phyloP scores from a whole-genome alignment of 805 yeast species.

The Metschnikowia arizonensis region DNA sequence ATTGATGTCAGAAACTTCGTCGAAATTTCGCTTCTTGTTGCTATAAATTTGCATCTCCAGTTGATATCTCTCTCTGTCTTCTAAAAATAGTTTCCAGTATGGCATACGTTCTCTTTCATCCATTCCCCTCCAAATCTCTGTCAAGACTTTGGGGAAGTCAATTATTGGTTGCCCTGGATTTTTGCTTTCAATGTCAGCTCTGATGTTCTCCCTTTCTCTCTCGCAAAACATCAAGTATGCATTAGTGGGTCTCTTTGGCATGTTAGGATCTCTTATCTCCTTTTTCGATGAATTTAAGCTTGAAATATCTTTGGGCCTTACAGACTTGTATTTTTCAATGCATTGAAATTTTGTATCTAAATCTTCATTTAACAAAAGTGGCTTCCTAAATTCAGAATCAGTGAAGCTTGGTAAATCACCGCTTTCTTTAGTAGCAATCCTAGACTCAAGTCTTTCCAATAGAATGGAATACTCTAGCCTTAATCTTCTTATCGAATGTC shows the following conservation, averaged over 20 bases:
- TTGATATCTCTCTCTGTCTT: conserved; percentile 71
- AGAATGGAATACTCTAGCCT: conserved; percentile 80
- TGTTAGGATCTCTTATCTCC: conserved; percentile 62
- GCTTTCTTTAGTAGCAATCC: conserved; percentile 21
- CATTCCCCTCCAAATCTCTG: conserved; percentile 82
- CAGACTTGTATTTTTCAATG: conserved; percentile 6
- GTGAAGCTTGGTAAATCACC: conserved; percentile 24
- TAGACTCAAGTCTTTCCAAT: conserved; percentile 66
- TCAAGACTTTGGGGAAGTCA: conserved; percentile 73
- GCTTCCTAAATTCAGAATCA: conserved; percentile 41
- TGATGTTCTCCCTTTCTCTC: conserved; percentile 69
- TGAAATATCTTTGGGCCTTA: conserved; percentile 17
- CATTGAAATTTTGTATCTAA: conserved; percentile 19
- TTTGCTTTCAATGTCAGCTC: conserved; percentile 50
- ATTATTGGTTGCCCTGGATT: conserved; percentile 42
- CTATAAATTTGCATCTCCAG: conserved; percentile 62
- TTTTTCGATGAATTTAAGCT: conserved; percentile 9
- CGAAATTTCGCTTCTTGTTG: conserved; percentile 8
- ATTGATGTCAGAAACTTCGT: background rate
- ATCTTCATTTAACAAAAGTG: conserved; percentile 32
- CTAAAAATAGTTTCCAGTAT: conserved; percentile 69
- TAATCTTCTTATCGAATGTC: conserved; percentile 68
- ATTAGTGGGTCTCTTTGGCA: conserved; percentile 87
- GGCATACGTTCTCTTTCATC: conserved; percentile 67
- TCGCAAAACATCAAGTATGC: conserved; percentile 89